These are phyloP conservation scores for Colletotrichum lentis DNA, from an alignment of 2,329 filamentous ascomycete species.

Conservation along the genomic window DNA sequence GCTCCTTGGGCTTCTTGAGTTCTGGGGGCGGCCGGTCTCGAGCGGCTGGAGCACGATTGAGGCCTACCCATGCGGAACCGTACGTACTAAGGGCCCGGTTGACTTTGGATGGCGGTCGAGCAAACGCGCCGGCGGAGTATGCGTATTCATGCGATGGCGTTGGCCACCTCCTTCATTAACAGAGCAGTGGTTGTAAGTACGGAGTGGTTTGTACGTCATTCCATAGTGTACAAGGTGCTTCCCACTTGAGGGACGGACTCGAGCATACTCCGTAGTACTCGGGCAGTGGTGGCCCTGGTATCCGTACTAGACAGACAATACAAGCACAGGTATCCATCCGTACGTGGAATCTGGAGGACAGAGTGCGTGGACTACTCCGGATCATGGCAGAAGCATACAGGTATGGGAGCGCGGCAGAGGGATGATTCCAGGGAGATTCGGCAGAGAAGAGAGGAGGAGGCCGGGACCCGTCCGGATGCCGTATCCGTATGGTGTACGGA, in stretches of 20 bases:
- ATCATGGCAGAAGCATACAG: background rate
- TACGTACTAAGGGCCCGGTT: conserved; percentile 15
- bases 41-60: conserved; percentile 22
- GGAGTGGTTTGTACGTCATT: too few relatives aligned
- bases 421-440: conserved; percentile 19
- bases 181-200: too few relatives aligned
- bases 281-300: too few relatives aligned
- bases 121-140: background rate
- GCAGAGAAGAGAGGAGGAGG: conserved; percentile 2
- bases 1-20: conserved; percentile 13
- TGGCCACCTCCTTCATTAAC: conserved; percentile 18
- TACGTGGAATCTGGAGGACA: conserved; percentile 1
- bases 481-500: too few relatives aligned
- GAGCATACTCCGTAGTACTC: too few relatives aligned
- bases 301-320: too few relatives aligned
- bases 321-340: background rate
- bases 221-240: too few relatives aligned
- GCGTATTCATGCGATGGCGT: conserved; percentile 2
- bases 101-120: background rate
- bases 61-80: conserved; percentile 1
- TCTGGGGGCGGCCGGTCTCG: conserved; percentile 11
- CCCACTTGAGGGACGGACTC: conserved; percentile 9
- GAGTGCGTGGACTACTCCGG: conserved; percentile 9
- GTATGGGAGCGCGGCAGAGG: conserved; percentile 26
- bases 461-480: background rate